These are phyloP conservation scores for Selenicereus undatus DNA, from an alignment of 148 eudicot genomes.

Conservation along the genomic window DNA sequence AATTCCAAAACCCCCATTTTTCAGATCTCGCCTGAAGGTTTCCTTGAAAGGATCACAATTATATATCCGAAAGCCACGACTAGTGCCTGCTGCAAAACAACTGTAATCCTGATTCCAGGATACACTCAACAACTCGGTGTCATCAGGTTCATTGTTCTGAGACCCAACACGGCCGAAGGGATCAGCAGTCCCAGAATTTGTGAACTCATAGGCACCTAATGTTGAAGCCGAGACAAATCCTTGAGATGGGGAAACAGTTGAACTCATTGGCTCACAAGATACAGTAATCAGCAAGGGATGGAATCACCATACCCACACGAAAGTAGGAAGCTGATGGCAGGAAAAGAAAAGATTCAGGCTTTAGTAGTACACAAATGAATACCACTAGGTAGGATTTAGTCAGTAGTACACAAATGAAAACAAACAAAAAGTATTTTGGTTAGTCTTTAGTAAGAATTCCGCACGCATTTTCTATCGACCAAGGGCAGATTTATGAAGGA, in stretches of 20 bases:
- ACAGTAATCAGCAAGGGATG: conserved; percentile 24
- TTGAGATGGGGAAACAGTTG: conserved; percentile 50
- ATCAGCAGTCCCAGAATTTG: conserved; percentile 33
- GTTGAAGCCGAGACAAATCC: conserved; percentile 43
- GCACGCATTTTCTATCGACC: not conserved
- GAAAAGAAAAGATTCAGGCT: conserved; percentile 7
- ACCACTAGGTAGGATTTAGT: not conserved
- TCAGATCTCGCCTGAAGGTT: conserved; percentile 83
- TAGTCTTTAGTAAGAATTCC: not conserved
- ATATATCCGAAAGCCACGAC: conserved; percentile 84
- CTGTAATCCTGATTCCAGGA: conserved; percentile 97
- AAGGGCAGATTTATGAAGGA: too few relatives aligned
- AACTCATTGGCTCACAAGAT: conserved; percentile 45
- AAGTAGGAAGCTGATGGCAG: conserved; percentile 11
- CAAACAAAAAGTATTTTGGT: not conserved
- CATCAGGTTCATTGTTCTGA: conserved; percentile 47
- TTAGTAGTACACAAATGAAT: not conserved
- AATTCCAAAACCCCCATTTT: conserved; percentile 83
- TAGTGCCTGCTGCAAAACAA: conserved; percentile 91
- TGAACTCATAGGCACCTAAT: conserved; percentile 42
- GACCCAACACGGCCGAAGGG: conserved; percentile 39
- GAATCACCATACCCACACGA: conserved; percentile 25
- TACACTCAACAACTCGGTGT: conserved; percentile 60
- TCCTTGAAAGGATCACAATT: conserved; percentile 89
- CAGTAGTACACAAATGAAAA: not conserved